These are phyloP conservation scores for Exophiala spinifera DNA, from an alignment of 2,329 filamentous ascomycete genomes.

Conservation along the genomic window DNA sequence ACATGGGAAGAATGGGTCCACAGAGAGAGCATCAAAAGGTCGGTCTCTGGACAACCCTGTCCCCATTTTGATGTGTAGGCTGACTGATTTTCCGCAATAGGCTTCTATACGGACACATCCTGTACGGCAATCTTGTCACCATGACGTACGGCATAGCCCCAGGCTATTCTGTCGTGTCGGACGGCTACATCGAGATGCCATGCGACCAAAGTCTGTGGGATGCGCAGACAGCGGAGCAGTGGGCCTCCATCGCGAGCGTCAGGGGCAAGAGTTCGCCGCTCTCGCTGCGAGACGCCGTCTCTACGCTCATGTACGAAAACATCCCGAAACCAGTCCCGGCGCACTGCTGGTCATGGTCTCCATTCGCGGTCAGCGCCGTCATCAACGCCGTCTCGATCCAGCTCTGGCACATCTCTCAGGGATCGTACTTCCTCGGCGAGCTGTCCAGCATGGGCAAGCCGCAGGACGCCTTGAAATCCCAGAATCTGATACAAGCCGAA, in stretches of 20 bases:
- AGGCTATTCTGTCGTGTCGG: conserved; percentile 34
- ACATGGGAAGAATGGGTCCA: conserved; percentile 33
- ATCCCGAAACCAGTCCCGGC: conserved; percentile 18
- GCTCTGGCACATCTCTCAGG: conserved; percentile 36
- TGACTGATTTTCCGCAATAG: conserved; percentile 9
- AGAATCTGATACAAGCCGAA: conserved; percentile 29
- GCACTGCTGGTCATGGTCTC: conserved; percentile 23
- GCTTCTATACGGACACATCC: conserved; percentile 34
- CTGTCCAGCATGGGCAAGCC: conserved; percentile 25
- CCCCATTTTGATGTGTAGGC: not conserved
- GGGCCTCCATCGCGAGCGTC: conserved; percentile 24
- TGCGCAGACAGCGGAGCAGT: conserved; percentile 30
- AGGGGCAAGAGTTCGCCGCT: conserved; percentile 7
- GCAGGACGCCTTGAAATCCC: conserved; percentile 24
- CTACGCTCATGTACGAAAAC: conserved; percentile 30
- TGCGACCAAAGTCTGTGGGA: conserved; percentile 36
- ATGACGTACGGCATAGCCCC: conserved; percentile 35
- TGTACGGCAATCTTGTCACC: conserved; percentile 35
- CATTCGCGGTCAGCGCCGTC: conserved; percentile 34
- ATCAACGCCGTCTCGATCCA: conserved; percentile 39
- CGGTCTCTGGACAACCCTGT: not conserved
- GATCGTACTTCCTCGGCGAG: conserved; percentile 31
- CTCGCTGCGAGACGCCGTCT: conserved; percentile 30
- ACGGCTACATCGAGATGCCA: conserved; percentile 36
- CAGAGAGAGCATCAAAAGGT: conserved; percentile 33